These are phyloP conservation scores for Alternaria atra DNA, from an alignment of 2,329 filamentous ascomycete genomes.

Conservation along the genomic window DNA sequence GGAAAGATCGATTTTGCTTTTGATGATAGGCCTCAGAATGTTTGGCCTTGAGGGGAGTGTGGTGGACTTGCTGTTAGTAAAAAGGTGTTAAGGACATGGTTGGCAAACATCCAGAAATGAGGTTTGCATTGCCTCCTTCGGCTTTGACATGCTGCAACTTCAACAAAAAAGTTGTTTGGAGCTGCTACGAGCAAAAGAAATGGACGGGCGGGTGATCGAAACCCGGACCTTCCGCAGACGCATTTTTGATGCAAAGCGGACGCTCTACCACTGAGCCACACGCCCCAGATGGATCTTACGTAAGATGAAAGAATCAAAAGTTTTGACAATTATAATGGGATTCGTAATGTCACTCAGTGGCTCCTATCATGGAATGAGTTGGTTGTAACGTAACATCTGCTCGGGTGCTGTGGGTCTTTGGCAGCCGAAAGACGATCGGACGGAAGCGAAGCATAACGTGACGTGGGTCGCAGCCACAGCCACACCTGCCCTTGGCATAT, in stretches of 20 bases:
- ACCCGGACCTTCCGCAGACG: constrained; percentile 48
- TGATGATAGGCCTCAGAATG: constrained; percentile 23
- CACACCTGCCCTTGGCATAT: constrained; percentile 28
- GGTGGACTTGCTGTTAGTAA: neutral
- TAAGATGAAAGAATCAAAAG: neutral
- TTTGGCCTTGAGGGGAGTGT: constrained; percentile 16
- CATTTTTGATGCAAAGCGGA: constrained; percentile 51
- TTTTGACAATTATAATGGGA: too few relatives aligned
- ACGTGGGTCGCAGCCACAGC: constrained; percentile 17
- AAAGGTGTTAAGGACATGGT: neutral
- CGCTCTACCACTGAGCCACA: constrained; percentile 54
- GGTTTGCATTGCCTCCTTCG: too few relatives aligned
- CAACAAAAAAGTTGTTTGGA: too few relatives aligned
- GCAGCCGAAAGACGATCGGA: too few relatives aligned
- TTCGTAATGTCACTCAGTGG: too few relatives aligned
- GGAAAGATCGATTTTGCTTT: constrained; percentile 34
- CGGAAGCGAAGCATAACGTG: too few relatives aligned
- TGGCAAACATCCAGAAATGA: neutral
- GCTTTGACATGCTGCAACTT: too few relatives aligned
- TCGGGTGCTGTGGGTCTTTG: too few relatives aligned
- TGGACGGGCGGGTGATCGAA: constrained; percentile 44
- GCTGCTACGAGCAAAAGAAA: too few relatives aligned
- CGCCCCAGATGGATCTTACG: constrained; percentile 24
- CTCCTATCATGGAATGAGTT: too few relatives aligned
- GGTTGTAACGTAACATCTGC: too few relatives aligned